Evolutionary conservation across 2,329 filamentous ascomycete genomes (phyloP), one percentile per base, ranked within the genome.

Genomic region (Fusarium sarcochroum): DNA sequence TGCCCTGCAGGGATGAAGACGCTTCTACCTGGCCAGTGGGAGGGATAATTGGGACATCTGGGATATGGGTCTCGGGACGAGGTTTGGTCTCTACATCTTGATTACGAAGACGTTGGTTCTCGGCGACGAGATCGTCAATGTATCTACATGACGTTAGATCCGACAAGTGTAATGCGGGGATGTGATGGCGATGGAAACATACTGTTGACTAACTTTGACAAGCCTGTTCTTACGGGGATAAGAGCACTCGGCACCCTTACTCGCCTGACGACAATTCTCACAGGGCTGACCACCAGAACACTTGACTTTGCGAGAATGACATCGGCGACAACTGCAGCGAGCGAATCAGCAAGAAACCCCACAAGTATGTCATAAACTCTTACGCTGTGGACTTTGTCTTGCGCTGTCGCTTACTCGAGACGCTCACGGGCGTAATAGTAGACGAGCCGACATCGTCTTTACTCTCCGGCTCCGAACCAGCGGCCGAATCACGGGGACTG

Each of bases 211-310:
- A 9, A 78, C 76, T 68, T 76, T 75, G 21, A 79, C 66, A 32
- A 78, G 66, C 4, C 75, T 73, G 37, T 77, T 75, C 44, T 77
- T 76, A 7, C 75, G 68, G 6, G 77, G 77, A 67, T 79, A 79
- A 4, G 69, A 69, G 47, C 77, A 79, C 20, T 78, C 76, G 1
- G 66, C 66, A 5, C 70, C 72, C 52, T 76, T 76, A 18, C 72
- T 73, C 7, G 76, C 73, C 53, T 77, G 75, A 25, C 60, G 59
- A 37, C 77, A 79, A 48, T 77, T 78, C 4, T 73, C 66, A 49
- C 77, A 79, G 2, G 77, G 77, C n/a, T 72, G 67, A 1, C 74
- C 78, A 0, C 77, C 77, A 1, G 76, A 77, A 23, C 77, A 79
- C 38, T 76, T 78, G 8, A 79, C 76, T 50, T 79, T 79, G 3